phyloP scores from a whole-genome alignment of 78 protist species.

The Tieghemostelium lacteum region DNA sequence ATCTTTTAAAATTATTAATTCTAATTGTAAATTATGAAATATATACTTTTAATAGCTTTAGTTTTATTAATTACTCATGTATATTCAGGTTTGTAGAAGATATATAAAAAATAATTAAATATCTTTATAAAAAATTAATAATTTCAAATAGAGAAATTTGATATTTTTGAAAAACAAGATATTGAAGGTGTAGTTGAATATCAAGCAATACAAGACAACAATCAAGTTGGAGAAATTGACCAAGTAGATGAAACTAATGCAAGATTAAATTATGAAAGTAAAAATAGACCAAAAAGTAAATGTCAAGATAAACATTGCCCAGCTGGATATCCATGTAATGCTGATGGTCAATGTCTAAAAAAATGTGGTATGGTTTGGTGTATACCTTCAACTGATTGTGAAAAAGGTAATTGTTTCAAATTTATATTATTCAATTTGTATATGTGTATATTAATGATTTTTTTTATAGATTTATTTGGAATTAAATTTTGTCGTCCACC shows the following conservation, averaged over 20 bases:
- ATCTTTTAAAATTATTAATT: background rate
- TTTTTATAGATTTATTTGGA: background rate
- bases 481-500: background rate
- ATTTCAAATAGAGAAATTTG: background rate
- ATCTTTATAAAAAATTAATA: background rate
- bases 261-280: background rate
- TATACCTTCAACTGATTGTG: slow-evolving; percentile 4
- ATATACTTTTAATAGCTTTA: background rate
- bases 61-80: background rate
- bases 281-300: background rate
- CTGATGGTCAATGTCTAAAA: slow-evolving; percentile 3
- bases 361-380: slow-evolving; percentile 14
- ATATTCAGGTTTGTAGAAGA: background rate
- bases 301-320: slow-evolving; percentile 3
- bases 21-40: background rate
- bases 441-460: too few species aligned
- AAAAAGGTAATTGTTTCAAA: too few species aligned
- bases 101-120: background rate
- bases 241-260: background rate
- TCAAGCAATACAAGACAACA: too few species aligned
- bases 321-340: slow-evolving; percentile 5
- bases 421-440: too few species aligned
- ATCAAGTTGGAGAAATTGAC: background rate
- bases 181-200: too few species aligned
- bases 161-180: too few species aligned